Conservation (phyloP, 2,329 filamentous ascomycete genomes). For the Beauveria bassiana region DNA sequence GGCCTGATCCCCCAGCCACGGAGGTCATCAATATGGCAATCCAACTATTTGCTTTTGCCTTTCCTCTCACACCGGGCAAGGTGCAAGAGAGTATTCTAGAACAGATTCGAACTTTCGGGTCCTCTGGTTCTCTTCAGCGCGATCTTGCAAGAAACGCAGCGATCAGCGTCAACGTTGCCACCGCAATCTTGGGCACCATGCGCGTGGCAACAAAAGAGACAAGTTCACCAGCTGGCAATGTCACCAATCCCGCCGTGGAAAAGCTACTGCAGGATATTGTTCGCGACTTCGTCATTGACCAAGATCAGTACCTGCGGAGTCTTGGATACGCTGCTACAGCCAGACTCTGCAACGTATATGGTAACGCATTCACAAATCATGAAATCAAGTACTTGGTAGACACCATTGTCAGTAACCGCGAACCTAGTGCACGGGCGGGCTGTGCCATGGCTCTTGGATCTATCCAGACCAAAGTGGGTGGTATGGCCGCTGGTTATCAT, state of each 20-base stretch:
- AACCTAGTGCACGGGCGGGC: conserved; percentile 86
- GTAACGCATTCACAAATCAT: conserved; percentile 78
- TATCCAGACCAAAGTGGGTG: conserved; percentile 91
- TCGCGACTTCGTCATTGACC: conserved; percentile 66
- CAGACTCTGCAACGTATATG: conserved; percentile 73
- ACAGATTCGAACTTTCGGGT: conserved; percentile 84
- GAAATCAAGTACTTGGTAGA: conserved; percentile 91
- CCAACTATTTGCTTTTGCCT: conserved; percentile 81
- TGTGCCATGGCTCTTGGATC: conserved; percentile 89
- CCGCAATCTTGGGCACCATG: conserved; percentile 70
- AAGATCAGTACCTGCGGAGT: conserved; percentile 78
- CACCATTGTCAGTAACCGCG: conserved; percentile 86
- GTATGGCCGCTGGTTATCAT: conserved; percentile 95
- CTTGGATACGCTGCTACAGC: conserved; percentile 81
- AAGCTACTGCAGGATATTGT: conserved; percentile 73
- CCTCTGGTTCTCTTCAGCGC: conserved; percentile 68
- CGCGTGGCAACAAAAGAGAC: conserved; percentile 82
- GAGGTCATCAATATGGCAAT: conserved; percentile 94
- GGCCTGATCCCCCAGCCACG: conserved; percentile 74
- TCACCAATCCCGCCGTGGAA: conserved; percentile 70
- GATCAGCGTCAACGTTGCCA: conserved; percentile 81
- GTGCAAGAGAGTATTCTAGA: conserved; percentile 95
- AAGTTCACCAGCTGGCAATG: conserved; percentile 60
- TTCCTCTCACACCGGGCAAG: conserved; percentile 81
- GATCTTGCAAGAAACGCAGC: conserved; percentile 85